These are phyloP conservation scores for Aspergillus homomorphus DNA, from an alignment of 495 filamentous ascomycete species.

Conservation along the genomic window DNA sequence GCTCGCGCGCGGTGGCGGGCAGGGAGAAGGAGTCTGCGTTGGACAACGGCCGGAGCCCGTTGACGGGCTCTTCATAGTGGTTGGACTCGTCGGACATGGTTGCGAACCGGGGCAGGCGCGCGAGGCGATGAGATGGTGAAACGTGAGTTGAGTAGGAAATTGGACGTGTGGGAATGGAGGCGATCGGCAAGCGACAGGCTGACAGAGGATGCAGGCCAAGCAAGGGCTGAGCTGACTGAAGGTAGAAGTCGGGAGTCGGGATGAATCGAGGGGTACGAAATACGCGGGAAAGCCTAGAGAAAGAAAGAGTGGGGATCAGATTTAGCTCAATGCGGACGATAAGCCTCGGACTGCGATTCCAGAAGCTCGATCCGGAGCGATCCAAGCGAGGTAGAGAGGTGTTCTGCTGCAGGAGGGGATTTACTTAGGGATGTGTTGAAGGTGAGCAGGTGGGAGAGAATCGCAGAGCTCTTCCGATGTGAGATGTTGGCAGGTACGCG, in stretches of 20 bases:
- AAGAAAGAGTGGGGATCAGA: conserved; percentile 10
- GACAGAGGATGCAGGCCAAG: conserved; percentile 3
- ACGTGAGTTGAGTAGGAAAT: conserved; percentile 4
- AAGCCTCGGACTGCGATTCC: conserved; percentile 6
- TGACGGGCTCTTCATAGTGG: conserved; percentile 17
- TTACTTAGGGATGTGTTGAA: neutral
- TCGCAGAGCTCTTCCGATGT: neutral
- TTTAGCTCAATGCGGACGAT: conserved; percentile 17
- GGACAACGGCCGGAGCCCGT: conserved; percentile 34
- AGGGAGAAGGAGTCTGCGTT: conserved; percentile 34
- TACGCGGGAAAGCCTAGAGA: conserved; percentile 6
- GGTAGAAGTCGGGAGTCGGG: conserved; percentile 4
- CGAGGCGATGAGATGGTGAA: neutral
- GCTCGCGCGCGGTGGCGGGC: conserved; percentile 30
- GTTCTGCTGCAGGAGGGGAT: too few species aligned
- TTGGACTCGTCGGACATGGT: conserved; percentile 21
- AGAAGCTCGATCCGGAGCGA: conserved; percentile 3
- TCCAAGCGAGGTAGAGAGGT: neutral
- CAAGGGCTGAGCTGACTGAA: conserved; percentile 2
- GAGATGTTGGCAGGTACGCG: neutral
- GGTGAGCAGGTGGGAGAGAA: neutral
- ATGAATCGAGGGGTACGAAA: conserved; percentile 10
- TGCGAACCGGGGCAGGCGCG: neutral
- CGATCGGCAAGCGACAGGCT: neutral
- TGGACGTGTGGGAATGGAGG: neutral